A percentile compares a stretch with the other conserved stretches of the same genome.
phyloP scores from a whole-genome alignment of 2,329 filamentous ascomycete genomes.

The Coniosporium tulheliwenetii region DNA sequence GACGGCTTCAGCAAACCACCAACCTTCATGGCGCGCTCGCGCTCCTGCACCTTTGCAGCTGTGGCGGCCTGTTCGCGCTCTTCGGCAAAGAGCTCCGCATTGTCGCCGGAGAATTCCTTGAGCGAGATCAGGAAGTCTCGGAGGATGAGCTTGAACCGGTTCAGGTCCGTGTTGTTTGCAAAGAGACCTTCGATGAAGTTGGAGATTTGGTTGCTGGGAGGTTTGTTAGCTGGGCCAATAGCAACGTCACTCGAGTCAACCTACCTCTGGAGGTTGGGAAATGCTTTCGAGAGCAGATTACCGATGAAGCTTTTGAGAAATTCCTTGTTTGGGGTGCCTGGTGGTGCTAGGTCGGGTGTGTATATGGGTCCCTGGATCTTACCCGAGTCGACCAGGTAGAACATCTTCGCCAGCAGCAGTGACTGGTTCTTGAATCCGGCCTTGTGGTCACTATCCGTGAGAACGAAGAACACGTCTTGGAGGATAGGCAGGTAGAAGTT shows the following conservation, averaged over 20 bases:
- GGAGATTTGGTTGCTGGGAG: constrained; percentile 52
- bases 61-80: constrained; percentile 87
- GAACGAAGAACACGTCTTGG: constrained; percentile 95
- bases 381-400: constrained; percentile 79
- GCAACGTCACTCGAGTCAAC: constrained; percentile 18
- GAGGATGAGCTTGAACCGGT: constrained; percentile 88
- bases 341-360: constrained; percentile 62
- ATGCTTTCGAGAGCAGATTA: constrained; percentile 72
- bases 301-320: constrained; percentile 82
- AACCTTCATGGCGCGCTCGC: constrained; percentile 85
- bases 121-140: constrained; percentile 95
- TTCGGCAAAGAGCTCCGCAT: constrained; percentile 81
- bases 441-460: constrained; percentile 96
- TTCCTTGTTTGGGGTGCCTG: constrained; percentile 76
- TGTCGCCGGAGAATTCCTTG: constrained; percentile 93
- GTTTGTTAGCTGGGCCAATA: constrained; percentile 15
- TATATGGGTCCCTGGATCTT: constrained; percentile 94
- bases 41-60: constrained; percentile 74
- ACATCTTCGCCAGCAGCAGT: constrained; percentile 83
- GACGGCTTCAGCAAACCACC: constrained; percentile 92
- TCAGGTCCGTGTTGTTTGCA: constrained; percentile 71
- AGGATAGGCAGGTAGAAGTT: constrained; percentile 92
- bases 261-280: constrained; percentile 82
- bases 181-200: constrained; percentile 85
- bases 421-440: constrained; percentile 98